phyloP scores from a whole-genome alignment of 2,329 filamentous ascomycete species.

The Fusarium sp. region DNA sequence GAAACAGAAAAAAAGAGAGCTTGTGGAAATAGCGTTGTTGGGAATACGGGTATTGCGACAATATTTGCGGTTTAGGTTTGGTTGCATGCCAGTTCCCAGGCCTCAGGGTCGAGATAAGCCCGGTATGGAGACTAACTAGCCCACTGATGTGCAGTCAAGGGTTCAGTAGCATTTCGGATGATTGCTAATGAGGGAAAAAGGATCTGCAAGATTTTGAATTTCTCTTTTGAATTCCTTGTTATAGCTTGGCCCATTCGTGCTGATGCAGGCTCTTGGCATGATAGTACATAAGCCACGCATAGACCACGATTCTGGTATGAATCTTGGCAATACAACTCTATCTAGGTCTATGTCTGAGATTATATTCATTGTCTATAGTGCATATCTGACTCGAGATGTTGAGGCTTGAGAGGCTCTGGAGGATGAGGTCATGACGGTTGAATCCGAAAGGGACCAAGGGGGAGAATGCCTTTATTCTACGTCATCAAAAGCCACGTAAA shows the following conservation, averaged over 20 bases:
- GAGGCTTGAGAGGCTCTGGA: not conserved
- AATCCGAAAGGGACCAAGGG: not conserved
- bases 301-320: not conserved
- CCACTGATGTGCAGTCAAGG: conserved; percentile 12
- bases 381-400: not conserved
- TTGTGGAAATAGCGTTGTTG: not conserved
- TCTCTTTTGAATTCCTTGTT: not conserved
- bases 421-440: conserved; percentile 21
- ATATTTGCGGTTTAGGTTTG: not conserved
- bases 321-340: not conserved
- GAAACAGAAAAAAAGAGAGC: not conserved
- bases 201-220: not conserved
- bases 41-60: not conserved
- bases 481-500: not conserved
- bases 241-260: not conserved
- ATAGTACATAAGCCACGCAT: conserved; percentile 1
- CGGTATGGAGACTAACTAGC: not conserved
- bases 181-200: not conserved
- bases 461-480: not conserved
- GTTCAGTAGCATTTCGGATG: not conserved
- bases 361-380: not conserved
- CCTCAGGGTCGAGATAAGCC: not conserved
- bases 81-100: not conserved
- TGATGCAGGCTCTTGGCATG: conserved; percentile 6
- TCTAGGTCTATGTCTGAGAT: not conserved